phyloP scores from a whole-genome alignment of 129 eudicot genomes.

The Flaveria bidentis region DNA sequence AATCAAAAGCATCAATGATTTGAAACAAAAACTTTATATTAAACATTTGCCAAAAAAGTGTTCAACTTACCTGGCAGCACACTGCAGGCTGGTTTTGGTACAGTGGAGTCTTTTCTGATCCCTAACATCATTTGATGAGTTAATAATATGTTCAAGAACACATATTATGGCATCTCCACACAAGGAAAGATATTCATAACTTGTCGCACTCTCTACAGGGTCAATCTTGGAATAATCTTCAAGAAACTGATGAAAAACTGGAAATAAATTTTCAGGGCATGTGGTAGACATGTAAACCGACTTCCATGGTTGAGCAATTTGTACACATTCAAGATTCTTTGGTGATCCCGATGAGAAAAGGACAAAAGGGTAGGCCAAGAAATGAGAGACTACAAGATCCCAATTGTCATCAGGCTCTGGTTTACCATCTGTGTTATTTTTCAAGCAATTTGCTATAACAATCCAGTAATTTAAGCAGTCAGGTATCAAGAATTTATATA shows the following conservation, averaged over 20 bases:
- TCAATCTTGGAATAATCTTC: slow-evolving; percentile 48
- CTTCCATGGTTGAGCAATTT: slow-evolving; percentile 57
- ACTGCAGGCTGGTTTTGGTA: slow-evolving; percentile 45
- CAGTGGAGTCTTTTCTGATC: slow-evolving; percentile 30
- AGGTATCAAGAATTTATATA: slow-evolving; percentile 33
- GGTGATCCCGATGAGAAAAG: slow-evolving; percentile 27
- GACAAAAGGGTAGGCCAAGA: slow-evolving; percentile 61
- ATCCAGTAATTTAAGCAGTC: slow-evolving; percentile 55
- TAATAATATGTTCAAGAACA: slow-evolving; percentile 40
- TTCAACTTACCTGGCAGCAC: slow-evolving; percentile 60
- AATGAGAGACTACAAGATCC: slow-evolving; percentile 45
- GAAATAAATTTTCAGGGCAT: slow-evolving; percentile 45
- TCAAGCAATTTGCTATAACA: slow-evolving; percentile 54
- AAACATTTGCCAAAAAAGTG: slow-evolving; percentile 1
- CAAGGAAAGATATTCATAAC: slow-evolving; percentile 32
- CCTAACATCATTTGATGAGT: slow-evolving; percentile 21
- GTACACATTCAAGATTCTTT: slow-evolving; percentile 39
- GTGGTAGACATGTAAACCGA: slow-evolving; percentile 44
- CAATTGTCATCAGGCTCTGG: slow-evolving; percentile 38
- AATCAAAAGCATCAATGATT: slow-evolving; percentile 5
- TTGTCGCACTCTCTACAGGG: slow-evolving; percentile 21
- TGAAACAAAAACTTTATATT: background rate
- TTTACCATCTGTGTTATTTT: slow-evolving; percentile 40
- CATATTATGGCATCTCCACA: slow-evolving; percentile 51
- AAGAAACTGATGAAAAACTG: slow-evolving; percentile 37